These are phyloP conservation scores for Ganoderma sinense DNA, from an alignment of 1,284 basidiomycete genomes.

Conservation along the genomic window DNA sequence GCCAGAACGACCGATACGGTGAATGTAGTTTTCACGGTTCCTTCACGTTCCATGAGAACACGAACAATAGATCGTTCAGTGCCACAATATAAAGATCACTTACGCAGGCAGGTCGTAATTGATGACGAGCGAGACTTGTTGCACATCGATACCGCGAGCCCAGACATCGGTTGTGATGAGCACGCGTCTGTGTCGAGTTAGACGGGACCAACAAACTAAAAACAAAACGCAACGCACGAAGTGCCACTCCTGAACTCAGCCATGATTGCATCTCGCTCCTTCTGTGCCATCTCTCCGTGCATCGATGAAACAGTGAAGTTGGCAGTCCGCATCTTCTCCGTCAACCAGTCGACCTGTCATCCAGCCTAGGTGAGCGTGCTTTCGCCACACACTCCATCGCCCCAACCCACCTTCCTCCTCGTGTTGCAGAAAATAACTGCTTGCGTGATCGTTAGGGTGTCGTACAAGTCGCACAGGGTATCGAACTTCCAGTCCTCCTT, in stretches of 20 bases:
- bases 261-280: slow-evolving; percentile 99
- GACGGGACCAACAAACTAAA: not conserved
- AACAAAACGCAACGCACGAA: slow-evolving; percentile 63
- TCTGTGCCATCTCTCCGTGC: slow-evolving; percentile 99
- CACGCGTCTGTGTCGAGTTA: slow-evolving; percentile 69
- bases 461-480: slow-evolving; percentile 97
- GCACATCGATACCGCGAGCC: slow-evolving; percentile 99
- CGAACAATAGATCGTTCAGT: not conserved
- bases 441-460: slow-evolving; percentile 99
- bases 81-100: slow-evolving; percentile 36
- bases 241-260: slow-evolving; percentile 96
- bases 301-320: slow-evolving; percentile 98
- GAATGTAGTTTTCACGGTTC: slow-evolving; percentile 99
- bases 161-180: slow-evolving; percentile 98
- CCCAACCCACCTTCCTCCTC: slow-evolving; percentile 80
- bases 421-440: slow-evolving; percentile 99
- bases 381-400: not conserved
- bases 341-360: slow-evolving; percentile 93
- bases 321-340: slow-evolving; percentile 97
- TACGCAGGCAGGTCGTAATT: slow-evolving; percentile 97
- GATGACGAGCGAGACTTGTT: slow-evolving; percentile 98
- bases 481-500: slow-evolving; percentile 99
- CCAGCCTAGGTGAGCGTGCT: not conserved
- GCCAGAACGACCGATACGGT: slow-evolving; percentile 95
- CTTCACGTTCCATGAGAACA: slow-evolving; percentile 44